These are phyloP conservation scores for Prosopis cineraria DNA, from an alignment of 306 rosid genomes.

Conservation along the genomic window DNA sequence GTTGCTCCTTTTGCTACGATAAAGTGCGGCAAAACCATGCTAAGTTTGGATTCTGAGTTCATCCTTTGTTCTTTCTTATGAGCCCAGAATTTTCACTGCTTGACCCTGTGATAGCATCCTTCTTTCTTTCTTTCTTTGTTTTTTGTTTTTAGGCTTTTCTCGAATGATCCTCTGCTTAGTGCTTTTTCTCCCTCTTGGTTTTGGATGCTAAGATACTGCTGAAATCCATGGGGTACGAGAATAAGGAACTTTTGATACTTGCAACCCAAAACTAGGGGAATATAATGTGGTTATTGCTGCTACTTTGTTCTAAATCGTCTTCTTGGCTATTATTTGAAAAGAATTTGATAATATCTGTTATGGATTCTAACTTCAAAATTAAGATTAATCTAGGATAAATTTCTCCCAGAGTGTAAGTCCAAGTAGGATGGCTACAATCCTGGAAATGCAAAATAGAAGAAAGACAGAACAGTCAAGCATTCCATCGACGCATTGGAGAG, in stretches of 20 bases:
- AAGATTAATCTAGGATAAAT: neutral
- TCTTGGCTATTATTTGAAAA: neutral
- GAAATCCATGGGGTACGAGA: neutral
- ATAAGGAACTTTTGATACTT: neutral
- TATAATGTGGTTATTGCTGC: neutral
- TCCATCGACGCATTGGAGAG: too few relatives aligned
- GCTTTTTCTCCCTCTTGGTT: neutral
- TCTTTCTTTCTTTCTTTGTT: neutral
- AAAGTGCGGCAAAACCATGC: neutral
- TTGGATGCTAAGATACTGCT: slow-evolving; percentile 12
- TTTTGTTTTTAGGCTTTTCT: neutral
- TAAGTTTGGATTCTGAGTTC: neutral
- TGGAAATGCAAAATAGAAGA: neutral
- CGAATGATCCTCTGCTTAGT: neutral
- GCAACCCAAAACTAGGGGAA: neutral
- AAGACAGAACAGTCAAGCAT: neutral
- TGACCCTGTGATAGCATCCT: neutral
- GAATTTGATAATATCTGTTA: neutral
- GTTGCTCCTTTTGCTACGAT: slow-evolving; percentile 4
- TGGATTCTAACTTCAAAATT: neutral
- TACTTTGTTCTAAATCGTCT: neutral
- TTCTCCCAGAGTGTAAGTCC: neutral
- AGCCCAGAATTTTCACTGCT: neutral
- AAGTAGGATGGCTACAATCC: neutral
- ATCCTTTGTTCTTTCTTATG: neutral